These are phyloP conservation scores for Ophiostoma ulmi DNA, from an alignment of 2,329 filamentous ascomycete species.

Conservation along the genomic window DNA sequence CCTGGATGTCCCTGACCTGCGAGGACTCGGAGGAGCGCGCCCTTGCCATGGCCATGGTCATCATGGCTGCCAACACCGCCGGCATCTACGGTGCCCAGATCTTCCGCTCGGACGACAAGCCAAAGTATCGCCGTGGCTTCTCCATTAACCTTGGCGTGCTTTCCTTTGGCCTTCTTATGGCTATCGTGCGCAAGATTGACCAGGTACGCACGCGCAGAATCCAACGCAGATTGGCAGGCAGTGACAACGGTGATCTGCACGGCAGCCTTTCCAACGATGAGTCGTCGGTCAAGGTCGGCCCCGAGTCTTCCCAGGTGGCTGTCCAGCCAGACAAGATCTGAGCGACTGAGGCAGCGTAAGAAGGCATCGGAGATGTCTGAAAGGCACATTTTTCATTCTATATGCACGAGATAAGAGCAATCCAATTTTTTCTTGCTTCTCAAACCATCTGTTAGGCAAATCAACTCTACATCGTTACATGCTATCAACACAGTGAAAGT, in stretches of 20 bases:
- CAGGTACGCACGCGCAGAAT: not conserved
- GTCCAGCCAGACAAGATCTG: not conserved
- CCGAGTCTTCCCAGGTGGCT: not conserved
- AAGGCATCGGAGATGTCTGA: too few species aligned
- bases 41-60: conserved; percentile 9
- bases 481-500: too few species aligned
- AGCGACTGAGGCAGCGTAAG: not conserved
- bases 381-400: too few species aligned
- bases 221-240: not conserved
- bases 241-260: not conserved
- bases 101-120: conserved; percentile 6
- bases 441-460: too few species aligned
- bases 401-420: too few species aligned
- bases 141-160: conserved; percentile 2
- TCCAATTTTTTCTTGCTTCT: too few species aligned
- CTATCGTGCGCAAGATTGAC: not conserved
- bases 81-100: conserved; percentile 1
- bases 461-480: too few species aligned
- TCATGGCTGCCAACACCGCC: conserved; percentile 8
- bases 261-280: not conserved
- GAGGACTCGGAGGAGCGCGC: not conserved
- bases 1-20: conserved; percentile 10
- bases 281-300: not conserved
- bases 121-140: conserved; percentile 10
- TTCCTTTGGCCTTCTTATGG: not conserved